Percentiles rank a stretch among this genome's conserved stretches.
Evolutionary conservation across 768 basidiomycete genomes (phyloP).

Genomic region (Boletellus ananas): DNA sequence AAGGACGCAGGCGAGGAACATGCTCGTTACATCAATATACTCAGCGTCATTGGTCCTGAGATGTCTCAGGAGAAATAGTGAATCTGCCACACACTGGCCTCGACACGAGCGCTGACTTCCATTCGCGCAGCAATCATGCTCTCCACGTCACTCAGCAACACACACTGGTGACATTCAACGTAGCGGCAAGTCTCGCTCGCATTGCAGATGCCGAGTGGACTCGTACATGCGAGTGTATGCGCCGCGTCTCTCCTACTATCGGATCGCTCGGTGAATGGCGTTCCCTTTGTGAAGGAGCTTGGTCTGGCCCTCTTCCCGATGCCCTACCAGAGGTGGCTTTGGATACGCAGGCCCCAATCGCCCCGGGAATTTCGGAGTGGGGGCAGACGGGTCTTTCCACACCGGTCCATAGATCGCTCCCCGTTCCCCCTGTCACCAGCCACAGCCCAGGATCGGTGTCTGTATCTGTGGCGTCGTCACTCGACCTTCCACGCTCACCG

Average conservation of each 20-base stretch:
- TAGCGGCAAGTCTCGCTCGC: slow-evolving; percentile 63
- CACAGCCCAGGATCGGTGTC: slow-evolving; percentile 13
- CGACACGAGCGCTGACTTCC: not conserved
- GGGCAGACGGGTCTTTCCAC: slow-evolving; percentile 22
- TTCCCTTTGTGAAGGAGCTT: slow-evolving; percentile 71
- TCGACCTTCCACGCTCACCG: slow-evolving; percentile 26
- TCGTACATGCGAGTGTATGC: slow-evolving; percentile 66
- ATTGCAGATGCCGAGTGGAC: slow-evolving; percentile 81
- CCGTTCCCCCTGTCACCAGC: slow-evolving; percentile 15
- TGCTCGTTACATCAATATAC: slow-evolving; percentile 69
- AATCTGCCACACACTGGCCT: slow-evolving; percentile 23
- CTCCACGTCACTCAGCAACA: slow-evolving; percentile 61
- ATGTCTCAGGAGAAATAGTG: slow-evolving; percentile 80
- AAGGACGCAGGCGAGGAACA: slow-evolving; percentile 71
- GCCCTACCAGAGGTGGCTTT: slow-evolving; percentile 24
- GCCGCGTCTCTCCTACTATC: slow-evolving; percentile 60
- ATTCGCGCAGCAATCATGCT: slow-evolving; percentile 55
- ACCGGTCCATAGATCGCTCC: slow-evolving; percentile 19
- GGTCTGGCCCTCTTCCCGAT: slow-evolving; percentile 45
- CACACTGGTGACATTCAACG: slow-evolving; percentile 49
- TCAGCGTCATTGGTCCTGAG: slow-evolving; percentile 69
- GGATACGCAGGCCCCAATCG: not conserved
- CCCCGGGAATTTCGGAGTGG: slow-evolving; percentile 27
- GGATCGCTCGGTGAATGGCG: slow-evolving; percentile 73
- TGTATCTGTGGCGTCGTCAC: not conserved